Evolutionary conservation across 2,329 filamentous ascomycete species (phyloP).

Genomic region (Claviceps digitariae): DNA sequence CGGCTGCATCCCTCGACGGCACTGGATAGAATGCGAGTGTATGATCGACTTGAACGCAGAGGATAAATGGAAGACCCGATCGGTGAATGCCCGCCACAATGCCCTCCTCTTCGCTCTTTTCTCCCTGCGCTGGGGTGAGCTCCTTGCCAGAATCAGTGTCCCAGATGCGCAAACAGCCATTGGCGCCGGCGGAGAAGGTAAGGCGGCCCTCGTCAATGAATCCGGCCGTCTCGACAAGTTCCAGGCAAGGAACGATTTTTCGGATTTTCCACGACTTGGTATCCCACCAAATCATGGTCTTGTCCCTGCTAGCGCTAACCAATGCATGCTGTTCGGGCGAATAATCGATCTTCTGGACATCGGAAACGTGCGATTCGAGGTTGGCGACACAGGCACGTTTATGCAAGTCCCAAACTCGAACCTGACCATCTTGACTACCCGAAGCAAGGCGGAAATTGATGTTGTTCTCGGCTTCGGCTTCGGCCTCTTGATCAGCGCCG

Average conservation of each 20-base stretch:
- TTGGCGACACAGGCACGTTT: slow-evolving; percentile 65
- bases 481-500: slow-evolving; percentile 25
- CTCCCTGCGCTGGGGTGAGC: slow-evolving; percentile 58
- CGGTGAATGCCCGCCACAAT: slow-evolving; percentile 62
- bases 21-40: slow-evolving; percentile 61
- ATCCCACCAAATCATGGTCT: slow-evolving; percentile 90
- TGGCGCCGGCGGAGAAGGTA: slow-evolving; percentile 75
- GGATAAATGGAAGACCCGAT: slow-evolving; percentile 50
- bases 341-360: slow-evolving; percentile 80
- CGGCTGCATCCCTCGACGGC: slow-evolving; percentile 26
- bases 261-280: slow-evolving; percentile 69
- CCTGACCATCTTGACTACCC: slow-evolving; percentile 85
- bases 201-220: slow-evolving; percentile 60
- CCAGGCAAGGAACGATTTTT: slow-evolving; percentile 70
- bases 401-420: slow-evolving; percentile 83
- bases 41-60: slow-evolving; percentile 82
- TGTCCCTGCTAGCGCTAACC: slow-evolving; percentile 79
- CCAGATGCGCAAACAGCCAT: slow-evolving; percentile 75
- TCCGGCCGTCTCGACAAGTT: slow-evolving; percentile 71
- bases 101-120: slow-evolving; percentile 46
- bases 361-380: slow-evolving; percentile 85
- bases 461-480: slow-evolving; percentile 29
- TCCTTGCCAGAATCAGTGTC: slow-evolving; percentile 63
- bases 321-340: slow-evolving; percentile 60
- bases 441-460: slow-evolving; percentile 68